phyloP scores from a whole-genome alignment of 2,329 filamentous ascomycete species.

The Apiospora kogelbergensis region DNA sequence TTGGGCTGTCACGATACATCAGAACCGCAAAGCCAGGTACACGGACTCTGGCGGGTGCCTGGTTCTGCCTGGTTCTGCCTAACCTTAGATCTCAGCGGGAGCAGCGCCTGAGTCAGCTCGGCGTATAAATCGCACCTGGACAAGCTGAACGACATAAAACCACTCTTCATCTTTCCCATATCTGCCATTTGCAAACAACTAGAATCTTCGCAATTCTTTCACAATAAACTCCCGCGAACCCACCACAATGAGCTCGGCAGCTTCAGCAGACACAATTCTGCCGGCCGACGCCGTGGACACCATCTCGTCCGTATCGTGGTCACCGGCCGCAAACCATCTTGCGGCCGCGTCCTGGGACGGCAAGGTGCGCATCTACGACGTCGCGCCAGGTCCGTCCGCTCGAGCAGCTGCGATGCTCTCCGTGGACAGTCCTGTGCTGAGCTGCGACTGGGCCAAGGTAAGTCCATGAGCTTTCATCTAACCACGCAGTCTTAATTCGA shows the following conservation, averaged over 20 bases:
- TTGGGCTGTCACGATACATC: not conserved
- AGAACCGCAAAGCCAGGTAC: not conserved
- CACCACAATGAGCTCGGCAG: not conserved
- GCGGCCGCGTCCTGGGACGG: conserved; percentile 37
- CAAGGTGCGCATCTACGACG: conserved; percentile 36
- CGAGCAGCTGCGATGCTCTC: conserved; percentile 24
- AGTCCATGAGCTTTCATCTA: conserved; percentile 29
- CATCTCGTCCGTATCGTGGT: conserved; percentile 37
- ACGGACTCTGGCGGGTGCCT: not conserved
- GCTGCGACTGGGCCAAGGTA: conserved; percentile 39
- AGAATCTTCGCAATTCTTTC: not conserved
- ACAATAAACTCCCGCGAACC: not conserved
- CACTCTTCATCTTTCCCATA: not conserved
- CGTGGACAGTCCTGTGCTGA: conserved; percentile 29
- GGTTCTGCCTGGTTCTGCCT: not conserved
- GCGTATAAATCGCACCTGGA: not conserved
- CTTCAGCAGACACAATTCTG: conserved; percentile 14
- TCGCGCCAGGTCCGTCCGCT: conserved; percentile 22
- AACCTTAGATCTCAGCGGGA: not conserved
- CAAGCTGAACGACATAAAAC: not conserved
- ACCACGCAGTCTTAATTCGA: conserved; percentile 24
- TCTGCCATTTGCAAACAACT: not conserved
- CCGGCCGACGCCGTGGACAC: conserved; percentile 32
- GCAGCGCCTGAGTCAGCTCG: not conserved
- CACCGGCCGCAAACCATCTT: conserved; percentile 31